Base-by-base conservation (phyloP, 495 filamentous ascomycete genomes). In the Hyaloscypha hepaticicola region DNA sequence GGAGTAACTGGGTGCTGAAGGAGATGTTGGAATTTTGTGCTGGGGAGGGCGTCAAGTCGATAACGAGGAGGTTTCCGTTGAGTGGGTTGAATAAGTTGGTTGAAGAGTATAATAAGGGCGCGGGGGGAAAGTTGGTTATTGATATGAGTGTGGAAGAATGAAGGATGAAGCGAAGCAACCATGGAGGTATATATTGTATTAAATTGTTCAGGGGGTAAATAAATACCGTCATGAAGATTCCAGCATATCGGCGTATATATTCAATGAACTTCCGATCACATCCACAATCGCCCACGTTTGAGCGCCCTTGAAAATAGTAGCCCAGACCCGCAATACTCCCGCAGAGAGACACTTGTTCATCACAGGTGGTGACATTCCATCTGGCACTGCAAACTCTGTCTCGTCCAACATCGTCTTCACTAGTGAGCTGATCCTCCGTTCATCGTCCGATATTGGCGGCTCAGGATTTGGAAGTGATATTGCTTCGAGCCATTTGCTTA, bases 71-170 rank as follows among this genome's bases (percentile, higher is more conserved):
- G 0, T 81, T 72, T 62, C 58, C 74, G 8, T 58, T 79, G 26
- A 45, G 50, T 7, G 66, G 66, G 29, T 60, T 79, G 58, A 79
- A 79, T 63, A 71, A 75, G 3, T 66, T 81, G 53, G 78, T 79
- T n/a, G 69, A 69, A 12, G 77, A 75, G 48, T 79, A 81, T 67
- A 72, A 77, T 58, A 93, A 92, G 70, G 93, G 90, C 63, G 90
- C 86, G 53, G 87, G 88, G 38, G 80, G 85, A 59, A 96, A 92
- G 78, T 87, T 94, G 63, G 78, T 96, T 29, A 91, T 97, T 56
- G 89, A 82, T 72, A 92, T 95, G 83, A 80, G 85, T 81, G 52
- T 58, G 60, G 38, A 16, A 45, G n/a, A n/a, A n/a, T n/a, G n/a
- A n/a, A n/a, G n/a, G n/a, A n/a, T n/a, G n/a, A n/a, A n/a, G n/a